Base-by-base conservation (phyloP, 1,284 basidiomycete species). In the Ganoderma lucidum region DNA sequence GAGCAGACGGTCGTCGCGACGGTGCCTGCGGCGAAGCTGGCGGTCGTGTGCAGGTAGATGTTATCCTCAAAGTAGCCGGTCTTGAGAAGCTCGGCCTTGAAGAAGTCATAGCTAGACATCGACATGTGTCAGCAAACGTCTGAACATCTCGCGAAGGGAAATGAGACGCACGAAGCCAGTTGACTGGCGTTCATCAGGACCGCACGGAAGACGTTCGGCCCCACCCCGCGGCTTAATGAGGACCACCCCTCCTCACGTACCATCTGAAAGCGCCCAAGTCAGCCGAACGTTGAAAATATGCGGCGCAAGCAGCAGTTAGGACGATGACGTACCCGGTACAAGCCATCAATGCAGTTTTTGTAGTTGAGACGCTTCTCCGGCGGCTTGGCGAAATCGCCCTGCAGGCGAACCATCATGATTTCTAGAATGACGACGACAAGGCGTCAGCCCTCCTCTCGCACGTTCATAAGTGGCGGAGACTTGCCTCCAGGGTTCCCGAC, bases 1-100 rank as follows among this genome's bases (percentile, higher is more conserved):
- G 95, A 96, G 80, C 96, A 97, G n/a, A 97, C 90, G 0, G 96
- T 96, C 3, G 95, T 96, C 14, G 96, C 95, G 3, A 96, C 93
- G 0, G 95, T 97, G 23, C 96, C 95, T 63, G 95, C 94, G 63
- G 92, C 91, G 74, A 96, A 93, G 75, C 93, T 94, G 0, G 94
- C 94, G 0, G 92, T 88, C 76, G 96, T 95, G 78, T 97, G 96
- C 66, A 90, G 88, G 14, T 83, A 80, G 60, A 96, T 93, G 73
- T 96, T 95, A 74, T 97, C 96, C 1, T 90, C 78, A 75, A 96
- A 92, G 75, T 92, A 88, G 14, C 80, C 76, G 1, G 88, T 89
- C 78, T 90, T 89, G 53, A 97, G 79, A 12, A 97, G 83, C 75
- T 92, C 87, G 3, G 88, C 83, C 81, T 97, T 97, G 88, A 96